phyloP scores from a whole-genome alignment of 1,139 yeast genomes.

The Yamadazyma atmosphaerica region DNA sequence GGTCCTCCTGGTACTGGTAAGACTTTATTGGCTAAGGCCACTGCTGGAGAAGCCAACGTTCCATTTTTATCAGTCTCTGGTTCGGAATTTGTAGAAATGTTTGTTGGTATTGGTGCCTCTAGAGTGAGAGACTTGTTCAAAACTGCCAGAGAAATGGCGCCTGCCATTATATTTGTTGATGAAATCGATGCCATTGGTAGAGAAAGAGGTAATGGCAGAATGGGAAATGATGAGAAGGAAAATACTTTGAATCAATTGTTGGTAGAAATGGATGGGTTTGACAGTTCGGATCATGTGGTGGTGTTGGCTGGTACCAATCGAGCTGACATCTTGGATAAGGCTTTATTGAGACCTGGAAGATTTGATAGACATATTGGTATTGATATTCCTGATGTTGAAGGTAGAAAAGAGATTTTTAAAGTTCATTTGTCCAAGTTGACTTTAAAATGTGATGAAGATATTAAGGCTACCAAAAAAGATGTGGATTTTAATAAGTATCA shows the following conservation, averaged over 20 bases:
- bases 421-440: slow-evolving; percentile 65
- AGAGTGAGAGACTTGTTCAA: slow-evolving; percentile 80
- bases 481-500: slow-evolving; percentile 50
- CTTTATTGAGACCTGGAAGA: slow-evolving; percentile 80
- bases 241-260: slow-evolving; percentile 75
- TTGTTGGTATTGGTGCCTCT: slow-evolving; percentile 82
- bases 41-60: slow-evolving; percentile 85
- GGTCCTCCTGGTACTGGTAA: slow-evolving; percentile 93
- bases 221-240: slow-evolving; percentile 82
- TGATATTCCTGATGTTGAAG: slow-evolving; percentile 77
- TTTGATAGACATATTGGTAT: slow-evolving; percentile 75
- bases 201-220: slow-evolving; percentile 66
- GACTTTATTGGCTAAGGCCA: slow-evolving; percentile 76
- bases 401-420: slow-evolving; percentile 71
- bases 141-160: slow-evolving; percentile 79
- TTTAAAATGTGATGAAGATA: slow-evolving; percentile 40
- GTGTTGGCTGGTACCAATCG: slow-evolving; percentile 84
- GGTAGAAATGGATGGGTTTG: slow-evolving; percentile 86
- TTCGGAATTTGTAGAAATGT: slow-evolving; percentile 80
- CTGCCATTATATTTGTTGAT: slow-evolving; percentile 76
- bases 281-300: slow-evolving; percentile 71
- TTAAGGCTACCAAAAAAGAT: slow-evolving; percentile 38
- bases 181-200: slow-evolving; percentile 87
- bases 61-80: slow-evolving; percentile 84
- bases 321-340: slow-evolving; percentile 75